These are phyloP conservation scores for Galium porrigens DNA, from an alignment of 305 asterid species.

Conservation along the genomic window DNA sequence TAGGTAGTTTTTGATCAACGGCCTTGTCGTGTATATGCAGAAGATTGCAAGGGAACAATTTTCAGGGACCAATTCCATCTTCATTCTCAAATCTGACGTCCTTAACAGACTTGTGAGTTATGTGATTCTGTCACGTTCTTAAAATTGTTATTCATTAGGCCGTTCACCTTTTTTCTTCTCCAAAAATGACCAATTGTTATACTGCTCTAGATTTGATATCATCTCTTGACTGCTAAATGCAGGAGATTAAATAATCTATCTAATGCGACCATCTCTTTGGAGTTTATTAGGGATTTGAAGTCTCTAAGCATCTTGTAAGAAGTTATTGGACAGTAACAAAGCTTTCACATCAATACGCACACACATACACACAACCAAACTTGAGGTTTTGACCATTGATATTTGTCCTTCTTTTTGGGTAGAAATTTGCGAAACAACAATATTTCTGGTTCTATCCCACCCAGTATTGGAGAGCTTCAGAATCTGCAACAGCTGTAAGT, in stretches of 20 bases:
- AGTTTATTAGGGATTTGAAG: constrained; percentile 41
- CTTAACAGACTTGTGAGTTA: constrained; percentile 46
- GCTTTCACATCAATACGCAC: background rate
- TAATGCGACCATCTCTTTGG: constrained; percentile 57
- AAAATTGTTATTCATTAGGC: background rate
- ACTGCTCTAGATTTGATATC: constrained; percentile 13
- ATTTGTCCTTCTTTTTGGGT: constrained; percentile 12
- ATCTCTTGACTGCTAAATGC: constrained; percentile 10
- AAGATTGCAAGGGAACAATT: constrained; percentile 68
- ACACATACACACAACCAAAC: background rate
- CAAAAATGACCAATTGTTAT: constrained; percentile 6
- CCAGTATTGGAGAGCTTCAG: constrained; percentile 25
- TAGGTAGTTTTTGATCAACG: constrained; percentile 14
- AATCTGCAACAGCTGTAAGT: constrained; percentile 45
- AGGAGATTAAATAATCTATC: constrained; percentile 59
- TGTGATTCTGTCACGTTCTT: background rate
- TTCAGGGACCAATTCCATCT: constrained; percentile 65
- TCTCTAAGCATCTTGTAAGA: constrained; percentile 52
- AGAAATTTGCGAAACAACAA: constrained; percentile 71
- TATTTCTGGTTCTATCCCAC: constrained; percentile 52
- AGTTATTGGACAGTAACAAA: background rate
- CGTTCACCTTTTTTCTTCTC: background rate
- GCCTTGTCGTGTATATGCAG: constrained; percentile 21
- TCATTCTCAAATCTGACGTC: constrained; percentile 49
- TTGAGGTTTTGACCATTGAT: constrained; percentile 2